Evolutionary conservation across 2,329 filamentous ascomycete genomes (phyloP), one percentile per base, ranked within the genome.

Genomic region (Neonectria ditissima): DNA sequence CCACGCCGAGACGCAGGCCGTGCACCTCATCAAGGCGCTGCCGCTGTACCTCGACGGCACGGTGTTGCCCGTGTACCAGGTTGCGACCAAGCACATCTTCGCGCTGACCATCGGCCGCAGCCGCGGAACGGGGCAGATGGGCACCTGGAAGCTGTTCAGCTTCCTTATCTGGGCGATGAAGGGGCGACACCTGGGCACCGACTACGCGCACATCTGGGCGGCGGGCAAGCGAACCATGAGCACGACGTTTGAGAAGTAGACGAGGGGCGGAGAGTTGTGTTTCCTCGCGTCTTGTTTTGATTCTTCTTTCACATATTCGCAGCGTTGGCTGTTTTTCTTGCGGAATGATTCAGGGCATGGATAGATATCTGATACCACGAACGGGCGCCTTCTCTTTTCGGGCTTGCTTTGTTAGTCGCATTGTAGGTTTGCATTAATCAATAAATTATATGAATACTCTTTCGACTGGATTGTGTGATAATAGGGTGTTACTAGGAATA

Each of bases 51-150:
- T 82, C 34, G 66, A 76, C 1, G 72, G 73, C 8, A 67, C 66
- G 14, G 59, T 70, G 20, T 43, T 77, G 28, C 69, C 73, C 14
- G 75, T 77, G 55, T 80, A 81, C 67, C 52, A 64, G 34, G 67
- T 70, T 8, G 67, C 57, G 34, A 63, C 68, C 14, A 79, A 77
- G 72, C 52, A 74, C 13, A 66, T 78, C 59, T 70, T 77, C n/a
- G 79, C 63, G 5, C 62, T 82, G 26, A 81, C 81, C 1, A 57
- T 83, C 13, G 82, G 82, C 1, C 75, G 78, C 53, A 78, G 75
- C 63, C 75, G 77, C 13, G 80, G 71, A 3, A 78, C 78, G 0
- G 80, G 80, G 1, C 79, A 82, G 67, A 66, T 80, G 55, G 77
- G 77, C 10, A 70, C 54, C 1, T 75, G 76, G 60, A 80, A 79